Evolutionary conservation across 192 early-diverging fungal species (phyloP), one percentile per base, ranked within the genome.

Genomic region (Oehlia diaphana): DNA sequence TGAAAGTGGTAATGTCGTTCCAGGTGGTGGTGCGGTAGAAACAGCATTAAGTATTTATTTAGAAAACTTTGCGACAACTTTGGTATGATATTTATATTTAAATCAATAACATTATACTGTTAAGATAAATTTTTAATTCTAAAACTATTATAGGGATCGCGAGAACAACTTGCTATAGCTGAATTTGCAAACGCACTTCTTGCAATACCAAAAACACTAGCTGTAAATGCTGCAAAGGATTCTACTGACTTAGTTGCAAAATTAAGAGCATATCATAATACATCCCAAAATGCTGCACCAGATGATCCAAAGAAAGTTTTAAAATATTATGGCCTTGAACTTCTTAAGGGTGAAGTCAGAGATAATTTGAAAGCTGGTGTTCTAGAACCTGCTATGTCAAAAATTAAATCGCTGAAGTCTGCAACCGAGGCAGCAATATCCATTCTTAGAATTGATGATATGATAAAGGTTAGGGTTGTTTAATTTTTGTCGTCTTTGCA

Each of bases 371-470:
- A 90, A 65, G 94, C 96, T 26, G 98, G 98, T 58, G 95, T 99
- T 4, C 88, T 99, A 78, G 98, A 99, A 82, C 98, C 98, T 19
- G 94, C 96, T 62, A 95, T 99, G 91, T 96, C 94, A 81, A 99
- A 99, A 88, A 93, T 99, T 86, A 98, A 96, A 89, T 94, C 93
- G 68, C 88, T 99, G 77, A 97, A 98, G 87, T 94, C 95, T 19
- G 98, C 98, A 26, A 99, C 98, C 19, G 98, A 99, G 86, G 97
- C 98, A 63, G 98, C 98, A 37, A 94, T 99, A 83, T 94, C 96
- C 79, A 94, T 99, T 81, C 89, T 99, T 78, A 90, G 98, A 79
- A 98, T 99, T 77, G 98, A 99, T 83, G 94, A 95, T 80, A 92
- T 95, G 90, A 95, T 95, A 80, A 93, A 93, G 87, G 88, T 91